Evolutionary conservation across 345 rosid genomes (phyloP).

Genomic region (Turritis glabra): DNA sequence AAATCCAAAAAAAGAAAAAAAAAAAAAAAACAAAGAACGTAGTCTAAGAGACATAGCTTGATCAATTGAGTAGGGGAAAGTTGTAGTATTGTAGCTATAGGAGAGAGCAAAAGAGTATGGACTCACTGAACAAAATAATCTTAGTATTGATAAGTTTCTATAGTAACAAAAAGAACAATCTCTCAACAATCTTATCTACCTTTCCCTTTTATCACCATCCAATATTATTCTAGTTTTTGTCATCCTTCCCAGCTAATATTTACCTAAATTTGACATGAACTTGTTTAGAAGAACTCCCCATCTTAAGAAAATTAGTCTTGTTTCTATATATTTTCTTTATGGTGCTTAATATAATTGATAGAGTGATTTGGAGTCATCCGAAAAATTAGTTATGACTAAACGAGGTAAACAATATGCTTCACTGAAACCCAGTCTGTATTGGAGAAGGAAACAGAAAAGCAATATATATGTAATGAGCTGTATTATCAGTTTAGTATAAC

Average conservation of each 20-base stretch:
- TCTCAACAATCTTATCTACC: constrained; percentile 28
- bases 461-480: background rate
- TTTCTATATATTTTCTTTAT: background rate
- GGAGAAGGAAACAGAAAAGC: background rate
- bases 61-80: constrained; percentile 1
- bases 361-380: background rate
- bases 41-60: constrained; percentile 16
- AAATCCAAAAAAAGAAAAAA: background rate
- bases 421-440: background rate
- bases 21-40: background rate
- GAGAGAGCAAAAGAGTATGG: constrained; percentile 34
- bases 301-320: background rate
- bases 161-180: constrained; percentile 6
- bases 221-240: background rate
- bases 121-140: constrained; percentile 5
- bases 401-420: background rate
- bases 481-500: background rate
- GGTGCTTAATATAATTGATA: background rate
- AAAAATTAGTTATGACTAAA: background rate
- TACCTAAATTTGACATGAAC: constrained; percentile 11
- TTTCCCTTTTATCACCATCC: background rate
- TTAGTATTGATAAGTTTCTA: background rate
- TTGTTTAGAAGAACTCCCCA: background rate
- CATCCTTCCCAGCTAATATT: constrained; percentile 29
- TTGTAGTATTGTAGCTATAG: constrained; percentile 24